phyloP scores from a whole-genome alignment of 2,329 filamentous ascomycete genomes.

The Geosmithia morbida region DNA sequence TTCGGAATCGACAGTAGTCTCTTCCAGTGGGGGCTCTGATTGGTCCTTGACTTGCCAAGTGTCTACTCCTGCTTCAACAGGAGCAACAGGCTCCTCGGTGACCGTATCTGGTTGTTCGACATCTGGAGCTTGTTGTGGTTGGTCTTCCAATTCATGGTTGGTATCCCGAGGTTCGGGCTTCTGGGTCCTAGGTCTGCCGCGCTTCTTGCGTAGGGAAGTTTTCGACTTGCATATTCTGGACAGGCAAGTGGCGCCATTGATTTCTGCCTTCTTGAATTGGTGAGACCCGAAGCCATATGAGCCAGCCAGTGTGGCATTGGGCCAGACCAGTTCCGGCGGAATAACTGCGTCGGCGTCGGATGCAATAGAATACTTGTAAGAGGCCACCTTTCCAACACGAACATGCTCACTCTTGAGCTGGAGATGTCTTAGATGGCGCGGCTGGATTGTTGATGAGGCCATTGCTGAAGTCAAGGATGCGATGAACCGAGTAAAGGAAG shows the following conservation, averaged over 20 bases:
- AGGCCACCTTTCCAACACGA: conserved; percentile 20
- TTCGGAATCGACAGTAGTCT: neutral
- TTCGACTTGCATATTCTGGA: conserved; percentile 12
- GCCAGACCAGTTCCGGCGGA: neutral
- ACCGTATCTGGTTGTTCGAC: neutral
- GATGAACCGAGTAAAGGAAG: conserved; percentile 20
- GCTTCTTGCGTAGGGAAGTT: conserved; percentile 7
- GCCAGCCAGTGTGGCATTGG: neutral
- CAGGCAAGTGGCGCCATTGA: conserved; percentile 5
- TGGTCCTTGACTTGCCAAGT: neutral
- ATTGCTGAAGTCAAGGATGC: conserved; percentile 20
- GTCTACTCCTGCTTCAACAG: neutral
- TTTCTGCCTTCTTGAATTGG: neutral
- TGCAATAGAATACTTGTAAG: conserved; percentile 15
- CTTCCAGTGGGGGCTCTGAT: neutral
- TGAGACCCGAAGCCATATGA: neutral
- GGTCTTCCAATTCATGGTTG: too few species aligned
- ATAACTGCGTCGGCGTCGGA: neutral
- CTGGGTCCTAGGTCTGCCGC: neutral
- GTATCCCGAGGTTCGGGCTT: neutral
- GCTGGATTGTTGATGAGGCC: conserved; percentile 16
- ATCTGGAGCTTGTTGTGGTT: neutral
- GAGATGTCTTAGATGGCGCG: conserved; percentile 15
- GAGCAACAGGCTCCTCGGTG: neutral
- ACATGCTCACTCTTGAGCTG: conserved; percentile 19